Evolutionary conservation across 768 basidiomycete genomes (phyloP).

Genomic region (Kwoniella dendrophila): DNA sequence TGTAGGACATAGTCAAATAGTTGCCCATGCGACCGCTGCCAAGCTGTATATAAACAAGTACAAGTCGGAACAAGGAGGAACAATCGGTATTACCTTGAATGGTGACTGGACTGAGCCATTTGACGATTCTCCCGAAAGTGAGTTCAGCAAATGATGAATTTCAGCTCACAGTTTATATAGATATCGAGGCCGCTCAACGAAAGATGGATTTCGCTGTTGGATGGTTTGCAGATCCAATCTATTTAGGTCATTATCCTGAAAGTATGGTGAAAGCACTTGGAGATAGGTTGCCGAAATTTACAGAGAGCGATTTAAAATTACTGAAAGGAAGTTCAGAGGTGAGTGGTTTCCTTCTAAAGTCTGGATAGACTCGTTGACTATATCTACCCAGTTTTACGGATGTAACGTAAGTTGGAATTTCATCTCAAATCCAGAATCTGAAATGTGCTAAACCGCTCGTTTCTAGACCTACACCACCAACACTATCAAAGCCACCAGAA

Average conservation of each 20-base stretch:
- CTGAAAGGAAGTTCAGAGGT: slow-evolving; percentile 53
- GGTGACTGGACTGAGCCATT: slow-evolving; percentile 76
- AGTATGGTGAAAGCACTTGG: slow-evolving; percentile 46
- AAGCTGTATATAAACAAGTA: slow-evolving; percentile 70
- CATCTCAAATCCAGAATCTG: background rate
- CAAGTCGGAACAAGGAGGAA: slow-evolving; percentile 66
- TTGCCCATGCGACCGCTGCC: slow-evolving; percentile 70
- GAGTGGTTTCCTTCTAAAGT: slow-evolving; percentile 20
- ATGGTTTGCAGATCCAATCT: slow-evolving; percentile 65
- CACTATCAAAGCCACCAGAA: slow-evolving; percentile 37
- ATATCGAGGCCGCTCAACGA: slow-evolving; percentile 70
- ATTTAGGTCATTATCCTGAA: slow-evolving; percentile 70
- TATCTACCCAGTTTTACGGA: slow-evolving; percentile 34
- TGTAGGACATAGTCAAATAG: slow-evolving; percentile 68
- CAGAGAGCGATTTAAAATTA: slow-evolving; percentile 43
- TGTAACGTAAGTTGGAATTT: slow-evolving; percentile 25
- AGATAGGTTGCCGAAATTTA: slow-evolving; percentile 49
- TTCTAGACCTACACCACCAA: slow-evolving; percentile 44
- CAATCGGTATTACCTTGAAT: slow-evolving; percentile 78
- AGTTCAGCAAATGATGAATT: slow-evolving; percentile 45
- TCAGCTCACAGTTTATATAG: slow-evolving; percentile 53
- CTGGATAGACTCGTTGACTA: too few relatives aligned
- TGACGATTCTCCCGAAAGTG: slow-evolving; percentile 70
- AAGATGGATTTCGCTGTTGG: slow-evolving; percentile 74
- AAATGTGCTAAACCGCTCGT: background rate